Evolutionary conservation across 169 alveolate species (phyloP).

Genomic region (Amoebophrya sp.): DNA sequence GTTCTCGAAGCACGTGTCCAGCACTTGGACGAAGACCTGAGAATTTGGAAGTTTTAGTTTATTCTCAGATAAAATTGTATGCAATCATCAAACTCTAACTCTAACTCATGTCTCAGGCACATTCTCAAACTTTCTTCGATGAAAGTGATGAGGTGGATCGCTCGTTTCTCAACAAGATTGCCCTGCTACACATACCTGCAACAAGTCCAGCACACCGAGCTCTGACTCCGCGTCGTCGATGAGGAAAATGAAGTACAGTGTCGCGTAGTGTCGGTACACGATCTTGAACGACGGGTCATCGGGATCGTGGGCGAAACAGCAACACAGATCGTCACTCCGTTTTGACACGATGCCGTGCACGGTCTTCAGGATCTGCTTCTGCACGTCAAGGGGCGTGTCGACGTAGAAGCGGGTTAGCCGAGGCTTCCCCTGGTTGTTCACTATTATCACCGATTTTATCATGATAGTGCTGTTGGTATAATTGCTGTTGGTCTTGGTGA

Average conservation of each 20-base stretch:
- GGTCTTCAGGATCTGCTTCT: conserved; percentile 50
- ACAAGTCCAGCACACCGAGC: conserved; percentile 72
- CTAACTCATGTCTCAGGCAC: too few species aligned
- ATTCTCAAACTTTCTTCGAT: too few species aligned
- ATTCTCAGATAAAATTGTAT: too few species aligned
- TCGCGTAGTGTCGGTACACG: conserved; percentile 76
- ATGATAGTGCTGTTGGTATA: too few species aligned
- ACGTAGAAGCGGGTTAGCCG: conserved; percentile 70
- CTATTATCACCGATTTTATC: conserved; percentile 66
- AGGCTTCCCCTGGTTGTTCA: conserved; percentile 70
- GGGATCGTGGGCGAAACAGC: conserved; percentile 68
- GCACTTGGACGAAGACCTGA: conserved; percentile 60
- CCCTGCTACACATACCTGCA: conserved; percentile 57
- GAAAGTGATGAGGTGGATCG: too few species aligned
- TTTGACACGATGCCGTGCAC: conserved; percentile 56
- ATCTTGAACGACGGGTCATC: conserved; percentile 58
- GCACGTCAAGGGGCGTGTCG: conserved; percentile 53
- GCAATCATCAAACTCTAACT: too few species aligned
- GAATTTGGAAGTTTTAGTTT: too few species aligned
- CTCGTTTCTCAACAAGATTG: not conserved
- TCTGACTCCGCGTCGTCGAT: conserved; percentile 81
- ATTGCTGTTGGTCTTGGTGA: too few species aligned
- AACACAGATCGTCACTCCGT: conserved; percentile 59
- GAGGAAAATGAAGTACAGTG: conserved; percentile 72
- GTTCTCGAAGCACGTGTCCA: conserved; percentile 73